phyloP scores from a whole-genome alignment of 176 grass and related monocot genomes.

The Pontederia crassipes region DNA sequence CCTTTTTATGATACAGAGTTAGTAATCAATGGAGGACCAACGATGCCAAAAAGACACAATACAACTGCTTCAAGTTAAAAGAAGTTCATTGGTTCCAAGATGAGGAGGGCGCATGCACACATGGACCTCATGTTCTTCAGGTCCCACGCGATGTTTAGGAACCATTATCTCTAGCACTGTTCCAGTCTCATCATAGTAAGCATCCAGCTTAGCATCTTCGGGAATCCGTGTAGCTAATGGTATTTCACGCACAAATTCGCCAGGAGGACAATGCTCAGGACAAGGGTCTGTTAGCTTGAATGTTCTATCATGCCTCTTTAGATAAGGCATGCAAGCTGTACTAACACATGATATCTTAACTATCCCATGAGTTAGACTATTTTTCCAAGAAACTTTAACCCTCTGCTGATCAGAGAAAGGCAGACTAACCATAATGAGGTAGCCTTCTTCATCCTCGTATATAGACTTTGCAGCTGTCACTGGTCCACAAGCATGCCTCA shows the following conservation, averaged over 20 bases:
- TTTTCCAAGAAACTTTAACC: slow-evolving; percentile 5
- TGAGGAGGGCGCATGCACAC: slow-evolving; percentile 10
- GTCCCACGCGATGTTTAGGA: slow-evolving; percentile 1
- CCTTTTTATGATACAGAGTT: not conserved
- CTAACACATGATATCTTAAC: slow-evolving; percentile 9
- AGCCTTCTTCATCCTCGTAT: slow-evolving; percentile 6
- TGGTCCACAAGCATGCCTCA: slow-evolving; percentile 6
- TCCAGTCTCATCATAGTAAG: slow-evolving; percentile 9
- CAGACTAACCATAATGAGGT: slow-evolving; percentile 5
- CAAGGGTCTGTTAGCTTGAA: slow-evolving; percentile 4
- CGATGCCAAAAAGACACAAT: not conserved
- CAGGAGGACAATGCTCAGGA: slow-evolving; percentile 6
- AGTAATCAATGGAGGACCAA: slow-evolving; percentile 5
- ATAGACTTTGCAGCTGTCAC: slow-evolving; percentile 5
- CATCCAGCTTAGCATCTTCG: slow-evolving; percentile 10
- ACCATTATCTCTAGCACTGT: slow-evolving; percentile 3
- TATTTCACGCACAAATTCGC: slow-evolving; percentile 6
- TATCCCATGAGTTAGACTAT: slow-evolving; percentile 1
- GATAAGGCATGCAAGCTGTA: slow-evolving; percentile 1
- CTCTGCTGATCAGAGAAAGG: slow-evolving; percentile 9
- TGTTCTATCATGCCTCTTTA: slow-evolving; percentile 6
- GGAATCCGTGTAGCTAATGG: slow-evolving; percentile 4
- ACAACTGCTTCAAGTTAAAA: not conserved
- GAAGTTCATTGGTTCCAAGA: slow-evolving; percentile 4
- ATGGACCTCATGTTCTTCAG: slow-evolving; percentile 7